Base-by-base conservation (phyloP, 2,329 filamentous ascomycete genomes). In the Fonsecaea monophora region DNA sequence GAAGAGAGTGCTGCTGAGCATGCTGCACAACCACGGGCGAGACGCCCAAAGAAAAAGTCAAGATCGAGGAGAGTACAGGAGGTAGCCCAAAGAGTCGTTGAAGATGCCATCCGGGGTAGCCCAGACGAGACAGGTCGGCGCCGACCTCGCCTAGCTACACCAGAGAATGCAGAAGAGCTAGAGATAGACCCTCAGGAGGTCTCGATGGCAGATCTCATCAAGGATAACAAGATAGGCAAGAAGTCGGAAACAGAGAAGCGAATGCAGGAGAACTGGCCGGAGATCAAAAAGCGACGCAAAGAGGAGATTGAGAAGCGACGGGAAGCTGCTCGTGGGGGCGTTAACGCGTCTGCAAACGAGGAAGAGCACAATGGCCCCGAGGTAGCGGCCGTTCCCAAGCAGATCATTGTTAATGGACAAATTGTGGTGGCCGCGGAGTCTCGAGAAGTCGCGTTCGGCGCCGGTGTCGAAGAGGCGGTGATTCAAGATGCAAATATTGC, bases 201-300 rank as follows among this genome's bases (percentile, higher is more conserved):
- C 2, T 86, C 82, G 60, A 89, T 90, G 87, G 82, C 80, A 37
- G 83, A 86, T 54, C 76, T 89, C 1, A 85, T 82, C 70, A 82
- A 80, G 60, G 84, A 86, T 70, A 76, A 81, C 40, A 78, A 80
- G n/a, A 81, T 81, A 0, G 87, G 87, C 54, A 85, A 82, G 69
- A 82, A 83, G 45, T 89, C 87, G 0, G 68, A 81, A 83, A 66
- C 81, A 83, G 87, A 89, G 71, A 83, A 80, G 61, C 82, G 85
- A 69, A 81, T 90, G 77, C 83, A 83, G 62, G 82, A 88, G 64
- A 84, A 89, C 70, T 82, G 84, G 79, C 82, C 78, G 1, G 85
- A 87, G 65, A 81, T 85, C 37, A 81, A 79, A 65, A 75, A 75
- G 63, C 82, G 79, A 65, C 74, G 79, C 65, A 77, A 76, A 62